Conservation (phyloP, 257 asterid genomes). For the Capsicum rhomboideum region DNA sequence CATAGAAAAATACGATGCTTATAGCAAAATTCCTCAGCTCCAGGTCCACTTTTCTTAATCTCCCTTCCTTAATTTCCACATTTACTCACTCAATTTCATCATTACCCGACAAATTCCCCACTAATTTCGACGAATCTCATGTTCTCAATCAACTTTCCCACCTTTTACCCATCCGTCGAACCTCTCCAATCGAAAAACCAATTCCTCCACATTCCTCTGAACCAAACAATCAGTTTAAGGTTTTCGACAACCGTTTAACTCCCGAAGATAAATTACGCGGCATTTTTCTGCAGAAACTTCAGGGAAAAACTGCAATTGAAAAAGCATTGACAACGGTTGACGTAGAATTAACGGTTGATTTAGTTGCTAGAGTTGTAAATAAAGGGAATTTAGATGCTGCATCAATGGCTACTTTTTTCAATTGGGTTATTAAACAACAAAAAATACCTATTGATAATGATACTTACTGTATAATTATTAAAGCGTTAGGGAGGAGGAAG, state of each 20-base stretch:
- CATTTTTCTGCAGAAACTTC: constrained; percentile 59
- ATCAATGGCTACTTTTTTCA: constrained; percentile 47
- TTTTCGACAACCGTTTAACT: constrained; percentile 47
- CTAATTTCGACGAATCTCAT: constrained; percentile 34
- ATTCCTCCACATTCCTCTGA: not conserved
- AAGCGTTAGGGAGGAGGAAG: constrained; percentile 76
- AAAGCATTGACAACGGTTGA: constrained; percentile 37
- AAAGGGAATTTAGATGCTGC: constrained; percentile 58
- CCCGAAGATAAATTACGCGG: constrained; percentile 85
- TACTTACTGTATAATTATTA: constrained; percentile 38
- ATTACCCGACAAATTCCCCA: not conserved
- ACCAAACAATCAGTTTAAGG: not conserved
- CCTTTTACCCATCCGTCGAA: constrained; percentile 33
- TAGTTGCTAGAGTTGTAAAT: constrained; percentile 54
- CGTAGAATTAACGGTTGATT: constrained; percentile 40
- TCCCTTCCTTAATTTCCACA: not conserved
- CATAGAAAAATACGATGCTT: not conserved
- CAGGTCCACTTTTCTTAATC: not conserved
- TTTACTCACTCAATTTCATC: not conserved
- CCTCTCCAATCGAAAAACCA: constrained; percentile 15
- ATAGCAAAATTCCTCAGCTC: not conserved
- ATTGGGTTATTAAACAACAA: constrained; percentile 60
- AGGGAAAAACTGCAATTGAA: constrained; percentile 31
- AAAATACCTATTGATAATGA: constrained; percentile 14
- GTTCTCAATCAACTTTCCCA: constrained; percentile 54